Conservation (phyloP, 163 green algal genomes). For the Scenedesmus sp. region DNA sequence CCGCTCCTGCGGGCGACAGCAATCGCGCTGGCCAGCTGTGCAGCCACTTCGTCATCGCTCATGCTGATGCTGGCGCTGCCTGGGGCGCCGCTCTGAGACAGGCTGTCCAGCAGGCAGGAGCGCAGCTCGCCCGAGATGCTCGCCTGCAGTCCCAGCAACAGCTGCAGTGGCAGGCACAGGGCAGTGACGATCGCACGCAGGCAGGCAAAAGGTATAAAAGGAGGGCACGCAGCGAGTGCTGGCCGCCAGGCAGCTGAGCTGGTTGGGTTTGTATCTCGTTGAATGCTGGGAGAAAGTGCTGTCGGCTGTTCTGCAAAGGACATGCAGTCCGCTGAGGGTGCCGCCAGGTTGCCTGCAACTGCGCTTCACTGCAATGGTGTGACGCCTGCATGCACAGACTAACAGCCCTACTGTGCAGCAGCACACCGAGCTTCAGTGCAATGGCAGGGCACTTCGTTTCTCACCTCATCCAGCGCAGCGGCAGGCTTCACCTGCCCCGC, state of each 20-base stretch:
- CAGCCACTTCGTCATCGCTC: not conserved
- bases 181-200: not conserved
- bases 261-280: no score
- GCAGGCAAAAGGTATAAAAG: not conserved
- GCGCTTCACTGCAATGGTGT: no score
- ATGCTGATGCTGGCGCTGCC: constrained; percentile 1
- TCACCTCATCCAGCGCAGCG: constrained; percentile 22
- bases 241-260: no score
- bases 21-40: not conserved
- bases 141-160: not conserved
- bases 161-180: not conserved
- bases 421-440: no score
- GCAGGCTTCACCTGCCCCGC: not conserved
- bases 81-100: not conserved
- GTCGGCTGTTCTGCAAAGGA: no score
- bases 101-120: not conserved
- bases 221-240: not conserved
- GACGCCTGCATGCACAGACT: not conserved
- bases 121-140: constrained; percentile 9
- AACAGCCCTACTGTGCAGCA: no score
- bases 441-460: not conserved
- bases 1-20: not conserved
- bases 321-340: no score
- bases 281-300: not conserved
- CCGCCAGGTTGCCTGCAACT: no score